A percentile compares a stretch with the other conserved stretches of the same genome.
Conservation (phyloP, 208 protist species). For the Strigomonas culicis region DNA sequence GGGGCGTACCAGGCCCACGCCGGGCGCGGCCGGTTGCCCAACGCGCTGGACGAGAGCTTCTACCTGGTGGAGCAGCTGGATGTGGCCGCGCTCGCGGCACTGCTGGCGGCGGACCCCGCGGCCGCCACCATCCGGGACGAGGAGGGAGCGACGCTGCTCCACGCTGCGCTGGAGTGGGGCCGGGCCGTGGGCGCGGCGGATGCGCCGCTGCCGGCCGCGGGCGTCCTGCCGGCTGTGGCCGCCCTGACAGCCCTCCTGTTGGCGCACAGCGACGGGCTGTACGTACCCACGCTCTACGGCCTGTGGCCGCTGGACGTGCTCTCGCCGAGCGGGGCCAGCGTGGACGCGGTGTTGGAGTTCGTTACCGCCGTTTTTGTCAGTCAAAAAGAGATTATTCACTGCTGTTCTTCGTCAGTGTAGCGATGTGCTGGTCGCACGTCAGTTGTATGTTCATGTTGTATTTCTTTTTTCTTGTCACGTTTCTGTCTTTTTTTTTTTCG, state of each 20-base stretch:
- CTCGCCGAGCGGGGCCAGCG: background rate
- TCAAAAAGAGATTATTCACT: background rate
- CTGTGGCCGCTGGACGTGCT: background rate
- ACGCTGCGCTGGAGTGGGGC: conserved; percentile 24
- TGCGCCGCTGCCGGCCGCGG: too few relatives aligned
- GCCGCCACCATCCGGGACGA: conserved; percentile 30
- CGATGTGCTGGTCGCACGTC: background rate
- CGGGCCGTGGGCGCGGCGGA: background rate
- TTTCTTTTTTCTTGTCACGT: background rate
- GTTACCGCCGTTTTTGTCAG: background rate
- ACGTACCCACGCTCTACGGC: background rate
- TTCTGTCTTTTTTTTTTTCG: background rate
- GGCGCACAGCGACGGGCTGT: background rate
- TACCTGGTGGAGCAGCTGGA: conserved; percentile 63
- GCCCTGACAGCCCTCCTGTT: background rate
- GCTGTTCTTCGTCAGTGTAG: background rate
- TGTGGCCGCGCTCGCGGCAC: conserved; percentile 32
- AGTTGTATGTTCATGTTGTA: background rate
- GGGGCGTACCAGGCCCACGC: background rate
- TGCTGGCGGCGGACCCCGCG: conserved; percentile 32
- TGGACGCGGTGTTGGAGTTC: background rate
- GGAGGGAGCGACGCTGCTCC: conserved; percentile 58
- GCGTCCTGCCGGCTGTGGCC: background rate
- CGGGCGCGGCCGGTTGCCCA: conserved; percentile 16
- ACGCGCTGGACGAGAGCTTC: conserved; percentile 47